These are phyloP conservation scores for Amphirosellinia nigrospora DNA, from an alignment of 495 filamentous ascomycete genomes.

Conservation along the genomic window DNA sequence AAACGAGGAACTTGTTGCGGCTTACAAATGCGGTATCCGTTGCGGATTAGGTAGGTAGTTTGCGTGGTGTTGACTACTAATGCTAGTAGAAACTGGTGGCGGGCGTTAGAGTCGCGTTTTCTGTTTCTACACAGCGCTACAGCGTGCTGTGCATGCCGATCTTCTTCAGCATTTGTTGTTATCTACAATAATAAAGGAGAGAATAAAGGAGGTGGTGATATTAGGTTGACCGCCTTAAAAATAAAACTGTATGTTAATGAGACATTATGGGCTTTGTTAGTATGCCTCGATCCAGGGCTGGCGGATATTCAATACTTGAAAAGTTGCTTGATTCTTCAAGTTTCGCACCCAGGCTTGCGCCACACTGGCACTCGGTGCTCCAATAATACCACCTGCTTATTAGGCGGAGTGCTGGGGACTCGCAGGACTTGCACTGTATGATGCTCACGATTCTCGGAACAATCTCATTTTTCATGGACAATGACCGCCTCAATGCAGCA, in stretches of 20 bases:
- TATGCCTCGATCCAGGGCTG: background rate
- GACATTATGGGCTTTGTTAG: background rate
- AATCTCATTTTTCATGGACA: slow-evolving; percentile 19
- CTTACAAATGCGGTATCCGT: background rate
- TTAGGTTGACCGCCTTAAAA: background rate
- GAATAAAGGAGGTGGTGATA: slow-evolving; percentile 15
- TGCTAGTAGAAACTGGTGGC: background rate
- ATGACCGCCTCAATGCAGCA: slow-evolving; percentile 10
- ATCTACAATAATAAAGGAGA: background rate
- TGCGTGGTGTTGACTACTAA: background rate
- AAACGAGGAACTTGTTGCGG: slow-evolving; percentile 10
- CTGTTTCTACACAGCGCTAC: background rate
- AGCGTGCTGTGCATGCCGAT: slow-evolving; percentile 10
- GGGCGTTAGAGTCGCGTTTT: slow-evolving; percentile 5
- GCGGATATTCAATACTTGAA: background rate
- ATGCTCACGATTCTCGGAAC: background rate
- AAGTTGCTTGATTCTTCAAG: background rate
- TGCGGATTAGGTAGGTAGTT: slow-evolving; percentile 2
- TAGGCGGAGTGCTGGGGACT: background rate
- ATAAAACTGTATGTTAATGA: background rate
- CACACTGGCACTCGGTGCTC: slow-evolving; percentile 1
- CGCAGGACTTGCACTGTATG: slow-evolving; percentile 3
- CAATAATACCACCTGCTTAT: background rate
- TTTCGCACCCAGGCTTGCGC: slow-evolving; percentile 18
- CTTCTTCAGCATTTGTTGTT: background rate